Conservation (phyloP, 306 rosid species). For the Bauhinia variegata region DNA sequence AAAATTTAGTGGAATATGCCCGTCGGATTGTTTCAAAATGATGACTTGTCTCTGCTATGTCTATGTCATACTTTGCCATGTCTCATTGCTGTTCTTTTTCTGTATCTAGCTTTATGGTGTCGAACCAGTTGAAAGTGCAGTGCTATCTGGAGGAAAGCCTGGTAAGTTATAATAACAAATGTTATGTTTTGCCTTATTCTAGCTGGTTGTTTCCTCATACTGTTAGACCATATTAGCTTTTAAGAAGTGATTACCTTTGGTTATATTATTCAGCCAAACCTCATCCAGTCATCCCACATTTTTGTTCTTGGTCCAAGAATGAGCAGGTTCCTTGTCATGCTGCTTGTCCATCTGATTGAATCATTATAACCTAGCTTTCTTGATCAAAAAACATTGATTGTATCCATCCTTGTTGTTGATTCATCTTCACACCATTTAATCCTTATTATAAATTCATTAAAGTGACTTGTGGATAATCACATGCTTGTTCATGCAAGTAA, state of each 20-base stretch:
- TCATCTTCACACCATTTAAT: too few species aligned
- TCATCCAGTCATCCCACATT: slow-evolving; percentile 4
- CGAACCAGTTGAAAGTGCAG: slow-evolving; percentile 81
- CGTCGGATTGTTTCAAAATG: too few species aligned
- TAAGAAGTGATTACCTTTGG: neutral
- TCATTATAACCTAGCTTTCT: slow-evolving; percentile 7
- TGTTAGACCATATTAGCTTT: slow-evolving; percentile 4
- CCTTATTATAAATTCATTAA: neutral
- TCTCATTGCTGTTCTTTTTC: slow-evolving; percentile 24
- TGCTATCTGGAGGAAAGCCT: slow-evolving; percentile 86
- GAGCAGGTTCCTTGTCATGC: neutral
- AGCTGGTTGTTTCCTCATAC: neutral
- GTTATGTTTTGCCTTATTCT: too few species aligned
- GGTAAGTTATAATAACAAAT: slow-evolving; percentile 51
- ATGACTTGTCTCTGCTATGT: too few species aligned
- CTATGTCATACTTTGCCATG: neutral
- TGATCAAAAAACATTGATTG: neutral
- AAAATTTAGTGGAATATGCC: too few species aligned
- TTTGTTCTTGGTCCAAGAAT: neutral
- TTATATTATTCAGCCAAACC: neutral
- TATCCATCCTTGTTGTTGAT: neutral
- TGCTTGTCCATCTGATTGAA: slow-evolving; percentile 1
- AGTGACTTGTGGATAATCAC: slow-evolving; percentile 18
- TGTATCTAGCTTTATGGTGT: slow-evolving; percentile 67
- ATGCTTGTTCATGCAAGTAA: slow-evolving; percentile 2